phyloP scores from a whole-genome alignment of 139 green algal genomes.

The Trebouxia sp. region DNA sequence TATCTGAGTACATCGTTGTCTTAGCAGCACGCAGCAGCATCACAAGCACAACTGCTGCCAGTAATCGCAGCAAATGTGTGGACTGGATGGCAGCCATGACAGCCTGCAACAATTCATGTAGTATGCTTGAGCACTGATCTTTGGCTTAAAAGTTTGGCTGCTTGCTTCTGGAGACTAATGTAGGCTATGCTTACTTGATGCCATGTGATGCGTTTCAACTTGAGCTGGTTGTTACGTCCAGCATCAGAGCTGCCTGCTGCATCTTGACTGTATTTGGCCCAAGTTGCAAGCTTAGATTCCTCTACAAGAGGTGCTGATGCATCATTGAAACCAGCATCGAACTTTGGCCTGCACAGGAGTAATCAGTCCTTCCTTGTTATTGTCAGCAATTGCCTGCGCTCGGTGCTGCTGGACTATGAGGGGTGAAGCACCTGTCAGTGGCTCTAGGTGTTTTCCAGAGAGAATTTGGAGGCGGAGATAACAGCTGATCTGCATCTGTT shows the following conservation, averaged over 20 bases:
- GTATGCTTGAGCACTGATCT: no score
- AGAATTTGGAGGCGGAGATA: background rate
- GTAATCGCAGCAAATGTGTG: background rate
- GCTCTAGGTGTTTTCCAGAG: conserved; percentile 9
- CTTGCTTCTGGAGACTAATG: no score
- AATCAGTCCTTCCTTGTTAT: no score
- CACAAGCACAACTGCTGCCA: background rate
- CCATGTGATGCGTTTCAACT: background rate
- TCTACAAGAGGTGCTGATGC: background rate
- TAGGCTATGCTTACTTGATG: background rate
- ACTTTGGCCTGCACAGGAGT: no score
- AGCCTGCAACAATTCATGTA: no score
- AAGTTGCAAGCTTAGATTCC: background rate
- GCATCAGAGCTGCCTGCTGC: background rate
- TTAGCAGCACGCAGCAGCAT: background rate
- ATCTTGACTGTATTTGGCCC: background rate
- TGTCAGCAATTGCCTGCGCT: no score
- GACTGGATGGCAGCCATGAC: background rate
- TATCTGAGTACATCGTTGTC: background rate
- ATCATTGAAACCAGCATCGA: no score
- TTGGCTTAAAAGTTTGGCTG: no score
- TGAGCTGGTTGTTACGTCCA: background rate
- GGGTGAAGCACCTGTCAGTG: background rate
- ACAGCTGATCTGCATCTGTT: background rate
- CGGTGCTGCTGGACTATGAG: no score